phyloP scores from a whole-genome alignment of 306 rosid species.

The Dalbergia cultrata region DNA sequence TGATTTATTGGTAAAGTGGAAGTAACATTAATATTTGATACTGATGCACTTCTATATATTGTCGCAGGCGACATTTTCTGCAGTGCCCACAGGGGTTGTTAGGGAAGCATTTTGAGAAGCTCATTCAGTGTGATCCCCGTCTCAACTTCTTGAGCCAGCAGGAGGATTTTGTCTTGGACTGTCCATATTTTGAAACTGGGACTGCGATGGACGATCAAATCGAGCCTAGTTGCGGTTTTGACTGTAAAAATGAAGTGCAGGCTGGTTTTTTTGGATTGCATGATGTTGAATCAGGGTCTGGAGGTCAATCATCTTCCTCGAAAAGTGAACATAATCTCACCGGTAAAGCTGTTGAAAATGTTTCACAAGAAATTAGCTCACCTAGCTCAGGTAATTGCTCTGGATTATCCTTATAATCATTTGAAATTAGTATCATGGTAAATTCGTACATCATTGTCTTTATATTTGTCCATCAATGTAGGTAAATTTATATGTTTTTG shows the following conservation, averaged over 20 bases:
- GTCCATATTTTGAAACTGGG: slow-evolving; percentile 74
- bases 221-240: slow-evolving; percentile 51
- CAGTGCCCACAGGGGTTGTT: slow-evolving; percentile 73
- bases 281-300: slow-evolving; percentile 69
- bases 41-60: slow-evolving; percentile 31
- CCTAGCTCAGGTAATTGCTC: slow-evolving; percentile 68
- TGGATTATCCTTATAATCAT: neutral
- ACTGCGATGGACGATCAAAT: slow-evolving; percentile 50
- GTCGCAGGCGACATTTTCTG: slow-evolving; percentile 71
- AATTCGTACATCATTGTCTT: neutral
- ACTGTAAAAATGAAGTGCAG: slow-evolving; percentile 54
- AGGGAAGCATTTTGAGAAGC: slow-evolving; percentile 87
- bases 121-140: slow-evolving; percentile 86
- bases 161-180: slow-evolving; percentile 69
- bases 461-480: neutral
- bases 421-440: neutral
- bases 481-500: neutral
- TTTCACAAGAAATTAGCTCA: slow-evolving; percentile 64
- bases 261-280: slow-evolving; percentile 57
- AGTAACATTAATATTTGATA: neutral
- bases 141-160: slow-evolving; percentile 76
- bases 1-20: neutral
- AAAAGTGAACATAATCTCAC: slow-evolving; percentile 62
- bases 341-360: slow-evolving; percentile 59
- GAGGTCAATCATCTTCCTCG: slow-evolving; percentile 66